Percentiles rank a stretch among this genome's conserved stretches.
phyloP scores from a whole-genome alignment of 306 rosid genomes.

The Prunus armeniaca region DNA sequence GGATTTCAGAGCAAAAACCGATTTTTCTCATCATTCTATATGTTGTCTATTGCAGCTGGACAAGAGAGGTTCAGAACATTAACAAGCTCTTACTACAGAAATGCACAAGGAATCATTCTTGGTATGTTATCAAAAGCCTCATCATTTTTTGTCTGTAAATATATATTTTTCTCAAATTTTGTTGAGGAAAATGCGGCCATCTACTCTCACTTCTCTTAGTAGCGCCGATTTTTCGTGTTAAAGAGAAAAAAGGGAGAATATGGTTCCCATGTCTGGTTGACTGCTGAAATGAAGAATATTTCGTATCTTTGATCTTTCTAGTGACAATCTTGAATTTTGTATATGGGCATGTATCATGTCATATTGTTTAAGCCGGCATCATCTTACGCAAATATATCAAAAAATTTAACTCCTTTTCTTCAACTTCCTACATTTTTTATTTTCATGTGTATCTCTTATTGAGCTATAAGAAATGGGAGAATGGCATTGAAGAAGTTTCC shows the following conservation, averaged over 20 bases:
- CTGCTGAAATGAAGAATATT: background rate
- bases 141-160: background rate
- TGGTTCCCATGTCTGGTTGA: background rate
- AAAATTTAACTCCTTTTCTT: background rate
- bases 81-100: conserved; percentile 89
- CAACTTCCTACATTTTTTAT: background rate
- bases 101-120: conserved; percentile 93
- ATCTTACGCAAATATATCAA: too few relatives aligned
- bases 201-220: background rate
- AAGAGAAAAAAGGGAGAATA: background rate
- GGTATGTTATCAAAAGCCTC: conserved; percentile 44
- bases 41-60: conserved; percentile 71
- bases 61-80: conserved; percentile 96
- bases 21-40: background rate
- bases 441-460: background rate
- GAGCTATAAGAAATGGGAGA: background rate
- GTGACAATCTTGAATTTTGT: background rate
- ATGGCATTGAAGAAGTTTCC: background rate
- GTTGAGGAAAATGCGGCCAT: background rate
- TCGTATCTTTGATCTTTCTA: background rate
- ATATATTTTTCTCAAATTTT: background rate
- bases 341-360: background rate
- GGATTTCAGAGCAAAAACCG: too few relatives aligned
- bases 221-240: background rate
- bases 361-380: background rate